Conservation (phyloP, 306 rosid genomes). For the Cicer yamashitae region DNA sequence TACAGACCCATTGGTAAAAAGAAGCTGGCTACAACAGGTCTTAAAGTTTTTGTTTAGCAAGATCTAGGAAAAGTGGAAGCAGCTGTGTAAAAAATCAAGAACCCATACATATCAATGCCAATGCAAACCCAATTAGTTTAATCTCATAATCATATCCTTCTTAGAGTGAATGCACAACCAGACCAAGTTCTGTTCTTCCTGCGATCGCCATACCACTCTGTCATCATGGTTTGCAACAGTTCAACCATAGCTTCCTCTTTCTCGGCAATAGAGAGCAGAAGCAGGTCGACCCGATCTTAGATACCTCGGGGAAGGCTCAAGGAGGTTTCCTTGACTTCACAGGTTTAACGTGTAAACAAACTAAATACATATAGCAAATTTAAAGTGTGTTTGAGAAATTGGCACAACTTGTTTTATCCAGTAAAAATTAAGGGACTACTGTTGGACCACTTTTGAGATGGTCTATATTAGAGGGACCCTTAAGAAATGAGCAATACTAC, state of each 20-base stretch:
- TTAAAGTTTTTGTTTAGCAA: no score
- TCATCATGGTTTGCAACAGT: not conserved
- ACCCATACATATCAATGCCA: not conserved
- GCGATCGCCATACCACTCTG: no score
- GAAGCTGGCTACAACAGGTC: not conserved
- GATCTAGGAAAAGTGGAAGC: no score
- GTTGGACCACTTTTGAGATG: no score
- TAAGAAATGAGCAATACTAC: not conserved
- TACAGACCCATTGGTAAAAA: not conserved
- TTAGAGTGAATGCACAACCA: not conserved
- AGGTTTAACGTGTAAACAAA: not conserved
- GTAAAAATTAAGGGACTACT: no score
- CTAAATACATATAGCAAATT: no score
- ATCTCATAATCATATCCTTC: not conserved
- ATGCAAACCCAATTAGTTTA: not conserved
- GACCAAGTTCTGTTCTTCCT: no score
- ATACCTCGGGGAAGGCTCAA: not conserved
- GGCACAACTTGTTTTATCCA: no score
- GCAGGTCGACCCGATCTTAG: not conserved
- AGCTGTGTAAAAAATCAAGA: no score
- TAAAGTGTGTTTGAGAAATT: no score
- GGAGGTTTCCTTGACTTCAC: not conserved
- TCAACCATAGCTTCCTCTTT: not conserved
- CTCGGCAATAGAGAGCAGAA: slow-evolving; percentile 1
- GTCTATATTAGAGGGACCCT: no score